Evolutionary conservation across 1,284 basidiomycete species (phyloP).

Genomic region (Austroboletus rostrupii): DNA sequence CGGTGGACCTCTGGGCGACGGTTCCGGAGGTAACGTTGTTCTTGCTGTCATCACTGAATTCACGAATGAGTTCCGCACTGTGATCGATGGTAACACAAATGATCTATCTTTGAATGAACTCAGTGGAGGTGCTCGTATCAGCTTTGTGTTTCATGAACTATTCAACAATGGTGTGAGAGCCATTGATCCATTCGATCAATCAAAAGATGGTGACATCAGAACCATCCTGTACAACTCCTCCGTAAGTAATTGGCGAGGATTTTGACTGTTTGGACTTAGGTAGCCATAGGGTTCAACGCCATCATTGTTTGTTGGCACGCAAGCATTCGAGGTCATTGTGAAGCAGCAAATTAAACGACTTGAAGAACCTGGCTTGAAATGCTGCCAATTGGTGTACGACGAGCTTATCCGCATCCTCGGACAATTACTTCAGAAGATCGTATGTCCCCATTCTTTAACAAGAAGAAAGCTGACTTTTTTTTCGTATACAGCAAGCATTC

Average conservation of each 20-base stretch:
- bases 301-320: constrained; percentile 92
- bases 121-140: constrained; percentile 95
- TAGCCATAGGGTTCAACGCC: constrained; percentile 82
- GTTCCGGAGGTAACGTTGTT: constrained; percentile 84
- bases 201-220: constrained; percentile 97
- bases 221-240: constrained; percentile 96
- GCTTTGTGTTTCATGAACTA: constrained; percentile 97
- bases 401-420: constrained; percentile 94
- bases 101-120: constrained; percentile 93
- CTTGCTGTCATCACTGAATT: constrained; percentile 97
- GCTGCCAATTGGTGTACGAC: constrained; percentile 93
- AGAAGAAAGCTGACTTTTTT: constrained; percentile 7
- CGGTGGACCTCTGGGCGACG: constrained; percentile 84
- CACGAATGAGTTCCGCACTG: constrained; percentile 91
- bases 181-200: constrained; percentile 97
- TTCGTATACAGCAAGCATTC: constrained; percentile 75
- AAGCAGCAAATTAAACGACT: constrained; percentile 98
- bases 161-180: constrained; percentile 95
- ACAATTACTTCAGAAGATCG: constrained; percentile 85
- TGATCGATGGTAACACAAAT: constrained; percentile 96
- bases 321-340: constrained; percentile 96
- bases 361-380: constrained; percentile 91
- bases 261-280: constrained; percentile 2
- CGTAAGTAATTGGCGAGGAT: constrained; percentile 40
- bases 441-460: constrained; percentile 40